These are phyloP conservation scores for Nakazawaea anatomiae DNA, from an alignment of 805 yeast species.

Conservation along the genomic window DNA sequence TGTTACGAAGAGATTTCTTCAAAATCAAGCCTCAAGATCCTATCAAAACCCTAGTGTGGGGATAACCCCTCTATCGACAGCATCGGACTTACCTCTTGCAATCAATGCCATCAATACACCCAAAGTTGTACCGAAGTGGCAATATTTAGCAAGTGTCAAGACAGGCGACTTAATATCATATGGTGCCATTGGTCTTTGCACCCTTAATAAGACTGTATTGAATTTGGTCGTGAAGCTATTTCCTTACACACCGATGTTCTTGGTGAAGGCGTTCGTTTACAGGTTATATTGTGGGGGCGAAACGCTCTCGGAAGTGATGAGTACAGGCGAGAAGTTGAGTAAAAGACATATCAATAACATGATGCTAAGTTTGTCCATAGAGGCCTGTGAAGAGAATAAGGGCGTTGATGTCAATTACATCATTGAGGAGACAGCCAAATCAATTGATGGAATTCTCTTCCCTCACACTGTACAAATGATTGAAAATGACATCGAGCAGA, in stretches of 20 bases:
- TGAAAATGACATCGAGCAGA: conserved; percentile 28
- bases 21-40: background rate
- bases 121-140: background rate
- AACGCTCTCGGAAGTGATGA: conserved; percentile 57
- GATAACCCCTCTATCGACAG: background rate
- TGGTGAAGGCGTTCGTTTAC: conserved; percentile 70
- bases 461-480: conserved; percentile 68
- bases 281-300: conserved; percentile 91
- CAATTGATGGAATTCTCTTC: conserved; percentile 60
- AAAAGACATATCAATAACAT: conserved; percentile 81
- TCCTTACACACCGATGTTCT: conserved; percentile 68
- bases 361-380: conserved; percentile 94
- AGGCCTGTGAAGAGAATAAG: conserved; percentile 80
- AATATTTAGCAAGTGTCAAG: conserved; percentile 48
- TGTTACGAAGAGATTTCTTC: background rate
- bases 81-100: background rate
- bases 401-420: conserved; percentile 52
- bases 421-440: conserved; percentile 55
- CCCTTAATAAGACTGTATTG: conserved; percentile 57
- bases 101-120: background rate
- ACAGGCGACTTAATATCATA: conserved; percentile 55
- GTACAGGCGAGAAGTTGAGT: conserved; percentile 63
- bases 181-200: conserved; percentile 63
- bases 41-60: conserved; percentile 5
- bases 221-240: conserved; percentile 56